A percentile compares a stretch with the other conserved stretches of the same genome.
Conservation (phyloP, 805 yeast genomes). For the Cyberlindnera saturnus region DNA sequence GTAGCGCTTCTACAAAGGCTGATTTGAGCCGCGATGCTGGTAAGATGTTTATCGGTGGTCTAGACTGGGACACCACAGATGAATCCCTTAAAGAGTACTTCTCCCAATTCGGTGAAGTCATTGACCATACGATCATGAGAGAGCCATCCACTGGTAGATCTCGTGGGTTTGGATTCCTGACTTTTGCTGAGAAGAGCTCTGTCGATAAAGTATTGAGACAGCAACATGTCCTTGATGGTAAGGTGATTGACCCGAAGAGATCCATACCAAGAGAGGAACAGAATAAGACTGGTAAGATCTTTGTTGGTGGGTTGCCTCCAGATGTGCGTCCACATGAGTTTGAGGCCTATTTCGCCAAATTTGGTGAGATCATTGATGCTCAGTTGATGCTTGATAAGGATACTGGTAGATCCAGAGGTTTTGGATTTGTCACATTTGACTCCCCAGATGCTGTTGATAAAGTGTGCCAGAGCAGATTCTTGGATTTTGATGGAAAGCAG, state of each 20-base stretch:
- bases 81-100: constrained; percentile 79
- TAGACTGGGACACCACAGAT: constrained; percentile 96
- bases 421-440: constrained; percentile 94
- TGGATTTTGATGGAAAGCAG: constrained; percentile 78
- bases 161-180: constrained; percentile 91
- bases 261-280: constrained; percentile 98
- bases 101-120: constrained; percentile 80
- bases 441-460: constrained; percentile 90
- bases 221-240: constrained; percentile 90
- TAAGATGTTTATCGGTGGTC: constrained; percentile 93
- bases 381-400: constrained; percentile 97
- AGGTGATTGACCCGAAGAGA: constrained; percentile 93
- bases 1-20: constrained; percentile 29
- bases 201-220: constrained; percentile 83
- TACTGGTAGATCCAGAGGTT: constrained; percentile 94
- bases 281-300: constrained; percentile 92
- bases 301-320: constrained; percentile 95
- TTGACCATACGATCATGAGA: constrained; percentile 89
- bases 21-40: constrained; percentile 69
- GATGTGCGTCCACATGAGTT: constrained; percentile 90
- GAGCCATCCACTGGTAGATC: constrained; percentile 83
- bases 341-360: constrained; percentile 76
- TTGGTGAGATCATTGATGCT: constrained; percentile 90
- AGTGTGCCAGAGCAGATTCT: constrained; percentile 74
- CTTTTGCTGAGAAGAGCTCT: constrained; percentile 73